These are phyloP conservation scores for Phyllosticta paracitricarpa DNA, from an alignment of 2,329 filamentous ascomycete species.

Conservation along the genomic window DNA sequence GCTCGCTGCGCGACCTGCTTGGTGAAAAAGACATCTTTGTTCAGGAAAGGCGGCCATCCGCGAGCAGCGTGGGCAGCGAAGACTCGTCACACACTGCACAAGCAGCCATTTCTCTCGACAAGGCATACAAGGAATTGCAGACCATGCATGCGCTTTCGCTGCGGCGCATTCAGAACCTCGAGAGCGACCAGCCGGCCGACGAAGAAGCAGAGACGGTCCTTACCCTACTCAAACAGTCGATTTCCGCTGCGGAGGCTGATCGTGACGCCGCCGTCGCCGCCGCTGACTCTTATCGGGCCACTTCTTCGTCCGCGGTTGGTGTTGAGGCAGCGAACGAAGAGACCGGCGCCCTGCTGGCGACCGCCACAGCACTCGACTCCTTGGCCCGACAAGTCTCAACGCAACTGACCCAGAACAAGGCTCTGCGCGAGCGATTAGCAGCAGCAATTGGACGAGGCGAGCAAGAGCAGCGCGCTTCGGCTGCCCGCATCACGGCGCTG, in stretches of 20 bases:
- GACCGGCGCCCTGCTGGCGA: conserved; percentile 58
- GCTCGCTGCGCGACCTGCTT: conserved; percentile 67
- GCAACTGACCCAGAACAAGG: conserved; percentile 69
- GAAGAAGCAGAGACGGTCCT: conserved; percentile 51
- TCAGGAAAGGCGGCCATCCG: conserved; percentile 43
- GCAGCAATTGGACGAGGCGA: conserved; percentile 78
- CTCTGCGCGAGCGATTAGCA: conserved; percentile 64
- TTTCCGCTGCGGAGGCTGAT: conserved; percentile 60
- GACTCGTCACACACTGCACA: conserved; percentile 27
- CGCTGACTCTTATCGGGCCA: conserved; percentile 49
- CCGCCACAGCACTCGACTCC: conserved; percentile 68
- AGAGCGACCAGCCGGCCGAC: conserved; percentile 30
- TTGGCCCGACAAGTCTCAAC: conserved; percentile 68
- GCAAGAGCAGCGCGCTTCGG: conserved; percentile 68
- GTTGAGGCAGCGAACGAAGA: conserved; percentile 45
- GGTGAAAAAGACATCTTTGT: conserved; percentile 74
- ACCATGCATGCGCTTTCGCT: conserved; percentile 58
- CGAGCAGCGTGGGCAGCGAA: conserved; percentile 20
- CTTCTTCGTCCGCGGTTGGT: conserved; percentile 33
- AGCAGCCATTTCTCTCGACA: conserved; percentile 61
- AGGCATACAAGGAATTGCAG: conserved; percentile 66
- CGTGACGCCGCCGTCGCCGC: conserved; percentile 62
- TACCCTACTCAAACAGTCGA: conserved; percentile 55
- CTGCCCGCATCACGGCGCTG: conserved; percentile 71
- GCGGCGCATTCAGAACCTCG: conserved; percentile 55